These are phyloP conservation scores for Turnera subulata DNA, from an alignment of 345 rosid genomes.

Conservation along the genomic window DNA sequence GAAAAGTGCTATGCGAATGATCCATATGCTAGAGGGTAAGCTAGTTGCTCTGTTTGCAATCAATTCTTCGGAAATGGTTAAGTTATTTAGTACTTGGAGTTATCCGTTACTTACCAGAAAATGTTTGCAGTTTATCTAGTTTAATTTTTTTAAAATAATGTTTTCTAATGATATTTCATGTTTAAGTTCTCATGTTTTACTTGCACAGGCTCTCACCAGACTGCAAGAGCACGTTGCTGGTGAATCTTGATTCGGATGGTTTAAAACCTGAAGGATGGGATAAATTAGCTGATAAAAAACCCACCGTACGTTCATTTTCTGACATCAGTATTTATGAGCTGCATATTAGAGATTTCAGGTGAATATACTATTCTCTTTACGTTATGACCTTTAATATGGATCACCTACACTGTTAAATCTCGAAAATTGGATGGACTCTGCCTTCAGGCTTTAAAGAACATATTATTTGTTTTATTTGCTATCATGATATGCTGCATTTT, in stretches of 20 bases:
- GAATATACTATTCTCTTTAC: conserved; percentile 10
- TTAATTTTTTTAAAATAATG: neutral
- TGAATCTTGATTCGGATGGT: conserved; percentile 54
- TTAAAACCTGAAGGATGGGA: conserved; percentile 87
- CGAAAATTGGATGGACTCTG: too few relatives aligned
- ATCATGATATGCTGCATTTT: neutral
- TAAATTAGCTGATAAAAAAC: conserved; percentile 62
- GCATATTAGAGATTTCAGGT: conserved; percentile 96
- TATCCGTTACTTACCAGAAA: neutral
- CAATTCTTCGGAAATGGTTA: conserved; percentile 22
- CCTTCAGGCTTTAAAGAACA: too few relatives aligned
- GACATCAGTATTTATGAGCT: conserved; percentile 91
- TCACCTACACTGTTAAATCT: too few relatives aligned
- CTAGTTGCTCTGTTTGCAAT: conserved; percentile 29
- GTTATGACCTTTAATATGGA: conserved; percentile 1
- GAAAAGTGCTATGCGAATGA: conserved; percentile 89
- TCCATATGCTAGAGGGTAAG: conserved; percentile 96
- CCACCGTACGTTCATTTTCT: conserved; percentile 46
- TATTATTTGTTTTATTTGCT: neutral
- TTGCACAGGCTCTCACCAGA: conserved; percentile 76
- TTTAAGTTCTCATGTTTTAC: conserved; percentile 17
- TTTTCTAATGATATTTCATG: conserved; percentile 11
- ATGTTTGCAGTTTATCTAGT: neutral
- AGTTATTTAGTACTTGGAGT: conserved; percentile 12
- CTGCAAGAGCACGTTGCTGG: conserved; percentile 69